Conservation (phyloP, 805 yeast species). For the Lachancea meyersii region DNA sequence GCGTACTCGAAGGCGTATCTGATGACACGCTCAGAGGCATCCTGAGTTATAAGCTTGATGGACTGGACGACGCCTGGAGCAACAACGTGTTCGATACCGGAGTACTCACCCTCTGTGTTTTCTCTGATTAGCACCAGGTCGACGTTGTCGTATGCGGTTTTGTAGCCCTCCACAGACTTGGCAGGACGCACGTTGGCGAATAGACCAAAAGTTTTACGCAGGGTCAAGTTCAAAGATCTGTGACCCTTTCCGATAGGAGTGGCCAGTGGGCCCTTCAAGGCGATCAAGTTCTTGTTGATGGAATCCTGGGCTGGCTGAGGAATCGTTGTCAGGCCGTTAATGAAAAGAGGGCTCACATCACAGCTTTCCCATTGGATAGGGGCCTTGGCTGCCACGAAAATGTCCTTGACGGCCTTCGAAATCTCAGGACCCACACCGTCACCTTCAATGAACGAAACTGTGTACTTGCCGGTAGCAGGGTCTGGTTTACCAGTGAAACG, state of each 20-base stretch:
- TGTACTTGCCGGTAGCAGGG: constrained; percentile 70
- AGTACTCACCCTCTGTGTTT: constrained; percentile 99
- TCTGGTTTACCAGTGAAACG: constrained; percentile 31
- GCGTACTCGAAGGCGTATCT: constrained; percentile 98
- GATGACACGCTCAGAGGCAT: constrained; percentile 93
- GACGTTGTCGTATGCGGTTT: constrained; percentile 75
- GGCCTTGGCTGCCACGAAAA: constrained; percentile 88
- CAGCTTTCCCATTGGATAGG: constrained; percentile 97
- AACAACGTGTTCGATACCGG: constrained; percentile 98
- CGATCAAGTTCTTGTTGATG: constrained; percentile 87
- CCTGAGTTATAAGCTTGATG: constrained; percentile 92
- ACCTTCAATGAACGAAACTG: constrained; percentile 95
- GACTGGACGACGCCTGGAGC: constrained; percentile 99
- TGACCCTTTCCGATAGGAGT: constrained; percentile 99
- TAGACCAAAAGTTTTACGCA: constrained; percentile 92
- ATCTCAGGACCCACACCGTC: constrained; percentile 98
- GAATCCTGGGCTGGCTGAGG: constrained; percentile 90
- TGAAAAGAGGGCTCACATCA: constrained; percentile 88
- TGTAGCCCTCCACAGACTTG: constrained; percentile 85
- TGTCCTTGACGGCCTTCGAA: constrained; percentile 87
- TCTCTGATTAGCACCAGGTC: constrained; percentile 96
- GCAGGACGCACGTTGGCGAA: constrained; percentile 98
- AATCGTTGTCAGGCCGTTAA: constrained; percentile 88
- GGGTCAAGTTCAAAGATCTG: constrained; percentile 91
- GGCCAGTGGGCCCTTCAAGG: constrained; percentile 96